phyloP scores from a whole-genome alignment of 2,329 filamentous ascomycete genomes.

The Fusarium domesticum region DNA sequence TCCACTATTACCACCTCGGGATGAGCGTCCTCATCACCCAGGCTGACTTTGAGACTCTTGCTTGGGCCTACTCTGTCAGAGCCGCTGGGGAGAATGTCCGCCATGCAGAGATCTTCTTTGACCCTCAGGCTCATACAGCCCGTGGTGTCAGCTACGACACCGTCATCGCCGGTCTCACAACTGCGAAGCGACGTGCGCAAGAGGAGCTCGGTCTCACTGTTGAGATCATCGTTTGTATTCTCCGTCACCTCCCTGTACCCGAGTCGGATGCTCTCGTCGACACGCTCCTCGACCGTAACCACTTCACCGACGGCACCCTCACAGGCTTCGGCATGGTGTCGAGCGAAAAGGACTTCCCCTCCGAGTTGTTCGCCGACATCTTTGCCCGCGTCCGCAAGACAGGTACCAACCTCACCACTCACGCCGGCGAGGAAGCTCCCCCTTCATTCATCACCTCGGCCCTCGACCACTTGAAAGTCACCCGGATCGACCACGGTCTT shows the following conservation, averaged over 20 bases:
- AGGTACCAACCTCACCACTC: conserved; percentile 62
- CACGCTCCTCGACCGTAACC: conserved; percentile 35
- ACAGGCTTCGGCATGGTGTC: conserved; percentile 66
- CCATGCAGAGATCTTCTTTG: conserved; percentile 78
- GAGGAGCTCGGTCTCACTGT: conserved; percentile 61
- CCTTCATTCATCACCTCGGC: conserved; percentile 62
- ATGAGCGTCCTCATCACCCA: conserved; percentile 65
- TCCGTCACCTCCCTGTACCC: conserved; percentile 63
- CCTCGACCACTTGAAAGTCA: conserved; percentile 57
- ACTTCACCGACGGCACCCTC: conserved; percentile 52
- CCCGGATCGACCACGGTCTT: conserved; percentile 74
- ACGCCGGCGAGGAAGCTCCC: conserved; percentile 74
- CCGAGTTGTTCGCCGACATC: conserved; percentile 59
- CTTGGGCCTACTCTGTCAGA: conserved; percentile 66
- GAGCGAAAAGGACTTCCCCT: conserved; percentile 56
- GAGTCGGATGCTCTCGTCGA: conserved; percentile 46
- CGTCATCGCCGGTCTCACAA: conserved; percentile 61
- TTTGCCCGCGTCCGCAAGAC: conserved; percentile 50
- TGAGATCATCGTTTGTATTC: conserved; percentile 67
- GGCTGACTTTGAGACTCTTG: conserved; percentile 69
- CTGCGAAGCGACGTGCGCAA: conserved; percentile 59
- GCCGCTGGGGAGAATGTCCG: conserved; percentile 63
- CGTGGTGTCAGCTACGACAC: conserved; percentile 62
- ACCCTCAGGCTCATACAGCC: conserved; percentile 69
- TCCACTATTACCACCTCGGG: conserved; percentile 74